Evolutionary conservation across 1,284 basidiomycete species (phyloP).

Genomic region (Clitocybe nebularis): DNA sequence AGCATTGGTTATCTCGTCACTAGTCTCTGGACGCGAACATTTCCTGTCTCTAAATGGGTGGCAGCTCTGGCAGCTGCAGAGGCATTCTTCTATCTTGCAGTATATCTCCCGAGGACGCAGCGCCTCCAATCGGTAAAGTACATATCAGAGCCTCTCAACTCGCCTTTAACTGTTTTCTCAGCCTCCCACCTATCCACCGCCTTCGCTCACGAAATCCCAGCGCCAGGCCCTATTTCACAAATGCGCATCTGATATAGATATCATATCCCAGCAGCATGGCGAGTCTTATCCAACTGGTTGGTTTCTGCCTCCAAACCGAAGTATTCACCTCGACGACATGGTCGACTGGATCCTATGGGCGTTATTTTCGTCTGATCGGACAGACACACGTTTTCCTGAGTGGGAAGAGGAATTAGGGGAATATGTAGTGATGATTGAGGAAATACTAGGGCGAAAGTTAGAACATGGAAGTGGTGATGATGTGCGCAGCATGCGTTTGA

Average conservation of each 20-base stretch:
- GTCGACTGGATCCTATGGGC: constrained; percentile 66
- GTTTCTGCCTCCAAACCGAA: constrained; percentile 38
- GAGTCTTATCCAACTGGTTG: constrained; percentile 44
- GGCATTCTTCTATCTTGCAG: constrained; percentile 41
- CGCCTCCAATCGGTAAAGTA: constrained; percentile 42
- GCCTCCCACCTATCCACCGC: constrained; percentile 39
- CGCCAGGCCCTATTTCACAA: constrained; percentile 46
- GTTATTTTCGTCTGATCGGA: constrained; percentile 41
- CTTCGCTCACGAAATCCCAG: constrained; percentile 35
- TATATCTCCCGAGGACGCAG: constrained; percentile 44
- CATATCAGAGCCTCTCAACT: not conserved
- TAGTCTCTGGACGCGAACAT: constrained; percentile 22
- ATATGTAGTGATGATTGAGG: constrained; percentile 39
- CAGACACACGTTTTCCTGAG: constrained; percentile 24
- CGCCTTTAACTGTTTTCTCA: constrained; percentile 4
- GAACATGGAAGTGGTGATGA: constrained; percentile 32
- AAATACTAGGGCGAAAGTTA: constrained; percentile 33
- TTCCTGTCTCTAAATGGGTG: constrained; percentile 28
- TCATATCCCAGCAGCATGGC: constrained; percentile 11
- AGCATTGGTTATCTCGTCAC: constrained; percentile 38
- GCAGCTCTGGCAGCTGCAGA: constrained; percentile 39
- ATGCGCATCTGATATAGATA: constrained; percentile 35
- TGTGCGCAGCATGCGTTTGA: constrained; percentile 45
- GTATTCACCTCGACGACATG: constrained; percentile 44
- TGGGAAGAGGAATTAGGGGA: constrained; percentile 47